Evolutionary conservation across 106 monocot genomes (phyloP), one percentile per base, ranked within the genome.

Genomic region (Phalaenopsis equestris): DNA sequence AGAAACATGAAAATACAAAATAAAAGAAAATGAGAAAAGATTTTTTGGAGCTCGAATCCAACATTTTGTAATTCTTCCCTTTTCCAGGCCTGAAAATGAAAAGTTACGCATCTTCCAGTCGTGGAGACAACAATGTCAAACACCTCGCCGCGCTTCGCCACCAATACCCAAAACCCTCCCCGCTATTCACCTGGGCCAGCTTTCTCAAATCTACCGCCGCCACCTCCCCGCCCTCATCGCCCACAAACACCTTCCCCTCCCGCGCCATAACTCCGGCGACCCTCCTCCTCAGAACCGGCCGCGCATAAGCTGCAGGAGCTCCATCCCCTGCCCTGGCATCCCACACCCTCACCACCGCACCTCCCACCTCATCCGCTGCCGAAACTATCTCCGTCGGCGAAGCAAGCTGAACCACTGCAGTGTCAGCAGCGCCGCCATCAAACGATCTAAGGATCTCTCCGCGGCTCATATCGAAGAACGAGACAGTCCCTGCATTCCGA

Each of bases 361-460:
- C 64, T n/a, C 77, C 73, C 12, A 14, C 52, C 2, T 52, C 52
- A 52, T 52, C 52, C 52, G 52, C 52, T 36, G 79, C 82, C 17
- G 82, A 64, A 5, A 75, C 7, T 0, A 79, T 43, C 39, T 52
- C 75, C 4, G 47, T 46, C 5, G 77, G 57, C 5, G 57, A 56
- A 2, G 78, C 75, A 45, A 82, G 46, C 39, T 41, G 57, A 23
- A 57, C 72, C 5, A 24, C 77, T 21, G 80, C 49, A 43, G 37
- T 52, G 0, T 58, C 47, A 0, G 56, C 16, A 3, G 19, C 58
- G 38, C 45, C 19, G 65, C 17, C 42, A 81, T 52, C 14, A 61
- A 82, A 86, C 3, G 86, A 82, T 42, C 79, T 52, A 23, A 86
- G 55, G 18, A 36, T 75, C 68, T 86, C 77, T 7, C 68, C 79